Base-by-base conservation (phyloP, 768 basidiomycete genomes). In the Boletus sp. region DNA sequence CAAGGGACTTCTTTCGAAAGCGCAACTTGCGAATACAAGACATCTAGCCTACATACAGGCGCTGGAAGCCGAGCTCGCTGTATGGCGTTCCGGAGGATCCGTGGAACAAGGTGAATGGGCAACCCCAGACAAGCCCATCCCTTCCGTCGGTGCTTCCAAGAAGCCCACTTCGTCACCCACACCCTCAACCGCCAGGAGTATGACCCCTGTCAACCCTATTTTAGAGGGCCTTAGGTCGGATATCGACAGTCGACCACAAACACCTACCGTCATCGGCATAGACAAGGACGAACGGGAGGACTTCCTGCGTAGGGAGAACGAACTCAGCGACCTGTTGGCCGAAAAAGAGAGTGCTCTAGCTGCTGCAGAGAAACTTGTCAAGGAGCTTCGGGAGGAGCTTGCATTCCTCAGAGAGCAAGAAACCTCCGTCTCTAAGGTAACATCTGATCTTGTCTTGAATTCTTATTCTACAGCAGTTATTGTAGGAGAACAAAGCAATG, bases 211-310 rank as follows among this genome's bases (percentile, higher is more conserved):
- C 44, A 87, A 88, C 69, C 88, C 90, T 54, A 75, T 78, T 47
- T 74, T 92, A 35, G 87, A 94, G 66, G 81, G 88, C 45, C 74
- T 94, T 51, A 78, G 87, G 50, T 76, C 78, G 2, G 92, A 91
- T 39, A 68, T 89, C 39, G 87, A 90, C 56, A 92, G 90, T 67
- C 78, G 97, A 54, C 94, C 96, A 28, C 90, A 92, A 69, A 98
- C 97, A 15, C 97, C 96, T 14, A 92, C 91, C 7, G 89, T 89
- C 41, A 80, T 90, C 52, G 86, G 87, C 20, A 71, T 98, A 63
- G 95, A 97, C 61, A 94, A 94, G 77, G 97, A 98, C 66, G 97
- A 99, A 75, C 78, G 95, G 56, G 97, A 99, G 62, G 97, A 98
- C 51, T 99, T 98, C 81, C 75, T 99, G 73, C 86, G 85, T 70